Percentiles rank a stretch among this genome's conserved stretches.
phyloP scores from a whole-genome alignment of 371 early-diverging fungal species.

The Caulochytrium protostelioides region DNA sequence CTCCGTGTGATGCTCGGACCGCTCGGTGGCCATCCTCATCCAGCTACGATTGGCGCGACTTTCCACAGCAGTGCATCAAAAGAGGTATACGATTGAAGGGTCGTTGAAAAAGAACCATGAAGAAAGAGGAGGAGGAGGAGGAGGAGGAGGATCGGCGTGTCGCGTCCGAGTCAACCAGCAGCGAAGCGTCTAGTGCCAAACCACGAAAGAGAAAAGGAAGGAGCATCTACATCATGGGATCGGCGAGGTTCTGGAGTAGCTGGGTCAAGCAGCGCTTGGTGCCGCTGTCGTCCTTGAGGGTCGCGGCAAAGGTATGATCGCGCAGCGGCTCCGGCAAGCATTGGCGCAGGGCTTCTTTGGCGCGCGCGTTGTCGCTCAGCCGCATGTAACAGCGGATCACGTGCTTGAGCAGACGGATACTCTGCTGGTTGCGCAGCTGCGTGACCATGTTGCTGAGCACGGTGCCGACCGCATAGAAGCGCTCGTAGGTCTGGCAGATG shows the following conservation, averaged over 20 bases:
- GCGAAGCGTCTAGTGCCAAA: too few relatives aligned
- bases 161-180: too few relatives aligned
- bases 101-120: too few relatives aligned
- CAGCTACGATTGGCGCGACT: too few relatives aligned
- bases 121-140: too few relatives aligned
- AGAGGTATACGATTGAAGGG: too few relatives aligned
- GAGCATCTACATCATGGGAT: too few relatives aligned
- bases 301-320: conserved; percentile 50
- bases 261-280: conserved; percentile 49
- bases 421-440: conserved; percentile 68
- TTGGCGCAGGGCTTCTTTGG: conserved; percentile 65
- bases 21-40: too few relatives aligned
- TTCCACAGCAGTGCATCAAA: too few relatives aligned
- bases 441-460: conserved; percentile 85
- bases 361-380: conserved; percentile 76
- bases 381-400: conserved; percentile 86
- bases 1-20: too few relatives aligned
- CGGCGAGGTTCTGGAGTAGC: conserved; percentile 29
- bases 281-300: conserved; percentile 59
- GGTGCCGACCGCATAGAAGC: conserved; percentile 88
- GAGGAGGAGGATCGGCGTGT: too few relatives aligned
- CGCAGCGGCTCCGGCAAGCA: conserved; percentile 66
- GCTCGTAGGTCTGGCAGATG: conserved; percentile 89
- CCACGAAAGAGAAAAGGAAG: too few relatives aligned
- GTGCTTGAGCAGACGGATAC: conserved; percentile 73